Evolutionary conservation across 768 basidiomycete genomes (phyloP).

Genomic region (Kockovaella imperatae): DNA sequence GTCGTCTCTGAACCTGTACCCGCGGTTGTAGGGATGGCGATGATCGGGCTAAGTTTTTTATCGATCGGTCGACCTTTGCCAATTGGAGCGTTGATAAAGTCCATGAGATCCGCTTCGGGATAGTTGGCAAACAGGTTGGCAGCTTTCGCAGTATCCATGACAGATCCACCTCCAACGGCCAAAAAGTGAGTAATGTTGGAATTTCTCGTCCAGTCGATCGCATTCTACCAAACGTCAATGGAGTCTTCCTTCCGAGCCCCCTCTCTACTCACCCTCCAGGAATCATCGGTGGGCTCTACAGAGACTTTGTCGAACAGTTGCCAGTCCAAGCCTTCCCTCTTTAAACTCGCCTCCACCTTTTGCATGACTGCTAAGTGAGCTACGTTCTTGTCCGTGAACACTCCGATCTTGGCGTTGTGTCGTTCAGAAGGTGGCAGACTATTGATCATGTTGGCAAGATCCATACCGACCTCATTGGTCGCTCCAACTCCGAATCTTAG

Average conservation of each 20-base stretch:
- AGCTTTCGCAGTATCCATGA: conserved; percentile 91
- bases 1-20: conserved; percentile 70
- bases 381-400: conserved; percentile 85
- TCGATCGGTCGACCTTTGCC: conserved; percentile 83
- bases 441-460: conserved; percentile 34
- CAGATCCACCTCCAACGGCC: conserved; percentile 48
- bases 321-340: conserved; percentile 53
- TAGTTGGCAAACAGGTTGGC: conserved; percentile 83
- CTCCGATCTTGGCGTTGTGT: conserved; percentile 60
- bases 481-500: conserved; percentile 40
- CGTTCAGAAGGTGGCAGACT: conserved; percentile 28
- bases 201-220: conserved; percentile 76
- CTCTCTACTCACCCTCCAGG: conserved; percentile 33
- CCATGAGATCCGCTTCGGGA: conserved; percentile 83
- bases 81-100: conserved; percentile 93
- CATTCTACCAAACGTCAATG: conserved; percentile 51
- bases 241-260: neutral
- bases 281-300: conserved; percentile 79
- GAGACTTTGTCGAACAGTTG: conserved; percentile 45
- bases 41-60: conserved; percentile 67
- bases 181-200: conserved; percentile 85
- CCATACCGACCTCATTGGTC: conserved; percentile 39
- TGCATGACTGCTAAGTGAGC: conserved; percentile 74
- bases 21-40: conserved; percentile 69
- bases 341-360: conserved; percentile 55